Base-by-base conservation (phyloP, 805 yeast species). In the Blastobotrys robertii region DNA sequence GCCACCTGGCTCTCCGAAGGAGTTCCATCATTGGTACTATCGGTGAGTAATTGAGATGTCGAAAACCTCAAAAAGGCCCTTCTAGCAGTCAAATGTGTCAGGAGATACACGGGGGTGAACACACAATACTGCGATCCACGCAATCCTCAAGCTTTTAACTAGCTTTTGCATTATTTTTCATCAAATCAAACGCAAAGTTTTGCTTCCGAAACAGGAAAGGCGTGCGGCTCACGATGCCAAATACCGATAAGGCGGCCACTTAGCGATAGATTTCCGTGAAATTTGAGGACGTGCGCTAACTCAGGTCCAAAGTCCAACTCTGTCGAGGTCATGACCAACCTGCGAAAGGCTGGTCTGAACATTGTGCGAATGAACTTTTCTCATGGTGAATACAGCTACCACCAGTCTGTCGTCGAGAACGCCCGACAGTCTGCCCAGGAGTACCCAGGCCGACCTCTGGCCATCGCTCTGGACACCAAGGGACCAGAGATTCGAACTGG, bases 401-500 rank as follows among this genome's bases (percentile, higher is more conserved):
- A 92, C 71, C 96, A 88, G 72, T 72, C 85, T 50, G 98, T 92
- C 59, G 73, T 92, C 66, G 97, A 90, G 77, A 90, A 92, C 64
- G 86, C 97, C 58, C 83, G 94, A 71, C 80, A 86, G 69, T 87
- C 97, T 52, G 96, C 84, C 70, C 80, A 79, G 67, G 66, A 82
- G 44, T 87, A 81, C 68, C 78, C 84, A 54, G 97, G 97, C 62
- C 85, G 97, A 73, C 98, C 97, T 44, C 76, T 92, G 60, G 97
- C 96, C 50, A 88, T 92, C 68, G 98, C 98, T 53, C 79, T 92
- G 59, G 98, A 92, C 69, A 92, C 97, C 67, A 92, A 92, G 78
- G 98, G 98, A 57, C 98, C 98, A 51, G 98, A 92, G 73, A 92
- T 92, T 73, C 85, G 98, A 79, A 90, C 98, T 46, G 98, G 98